Evolutionary conservation across 257 asterid species (phyloP), one percentile per base, ranked within the genome.

Genomic region (Capsicum rhomboideum): DNA sequence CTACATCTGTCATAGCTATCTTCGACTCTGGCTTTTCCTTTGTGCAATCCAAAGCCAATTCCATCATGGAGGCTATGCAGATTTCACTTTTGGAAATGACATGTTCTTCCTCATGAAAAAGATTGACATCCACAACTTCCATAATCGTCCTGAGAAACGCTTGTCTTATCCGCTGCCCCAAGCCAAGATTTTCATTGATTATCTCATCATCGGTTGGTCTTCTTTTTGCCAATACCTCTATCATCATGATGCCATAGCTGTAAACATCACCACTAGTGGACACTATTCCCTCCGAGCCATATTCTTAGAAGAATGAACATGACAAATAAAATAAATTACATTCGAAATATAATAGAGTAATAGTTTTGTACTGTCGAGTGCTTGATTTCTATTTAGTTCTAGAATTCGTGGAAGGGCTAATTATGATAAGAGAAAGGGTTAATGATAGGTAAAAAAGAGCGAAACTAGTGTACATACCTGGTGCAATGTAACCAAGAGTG

Each of bases 401-500:
- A n/a, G 18, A 52, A 42, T 17, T 34, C 40, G 21, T 0, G 0
- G 7, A 56, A 29, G 28, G 21, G 28, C 46, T 74, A 21, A 21
- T 72, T 72, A 11, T 72, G 44, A 64, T 29, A 29, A 64, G 44
- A 64, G 74, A 64, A 66, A 29, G 34, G 10, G 10, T 28, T 29
- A 28, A 31, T 16, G 10, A 31, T 80, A 42, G 80, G 52, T 18
- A 8, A 31, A 6, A 54, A 44, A 11, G 21, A 12, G 23, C 14
- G 40, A 44, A 6, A 77, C 56, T 13, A n/a, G 6, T 34, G 21
- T 67, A 31, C 13, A 1, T 86, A 87, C 90, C 92, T 84, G 89
- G 92, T 16, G 92, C 90, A 7, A 87, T 84, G 67, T 89, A 87
- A 64, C 90, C 92, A 26, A 89, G 78, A 14, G 92, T 87, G 13